A percentile compares a stretch with the other conserved stretches of the same genome.
Evolutionary conservation across 495 filamentous ascomycete genomes (phyloP).

Genomic region (Neurospora cerealis): DNA sequence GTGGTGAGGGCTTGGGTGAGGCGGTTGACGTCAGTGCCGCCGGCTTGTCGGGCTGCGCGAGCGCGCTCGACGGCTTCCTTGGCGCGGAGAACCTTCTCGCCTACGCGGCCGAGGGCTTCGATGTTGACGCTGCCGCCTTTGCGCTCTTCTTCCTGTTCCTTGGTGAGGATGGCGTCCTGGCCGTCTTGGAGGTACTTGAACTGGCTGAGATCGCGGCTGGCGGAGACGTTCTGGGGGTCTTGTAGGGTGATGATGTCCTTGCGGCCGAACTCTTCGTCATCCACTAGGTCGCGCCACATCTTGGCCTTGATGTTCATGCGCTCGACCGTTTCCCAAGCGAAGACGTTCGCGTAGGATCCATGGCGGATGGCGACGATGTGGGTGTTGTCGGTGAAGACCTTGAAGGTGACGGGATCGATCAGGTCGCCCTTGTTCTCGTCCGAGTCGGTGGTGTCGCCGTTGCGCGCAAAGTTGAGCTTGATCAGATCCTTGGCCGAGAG

Average conservation of each 20-base stretch:
- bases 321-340: slow-evolving; percentile 90
- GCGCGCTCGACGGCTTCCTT: slow-evolving; percentile 83
- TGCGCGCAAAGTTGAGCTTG: slow-evolving; percentile 84
- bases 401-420: slow-evolving; percentile 94
- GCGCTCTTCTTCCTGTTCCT: slow-evolving; percentile 39
- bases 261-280: slow-evolving; percentile 75
- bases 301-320: slow-evolving; percentile 95
- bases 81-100: slow-evolving; percentile 84
- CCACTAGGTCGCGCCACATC: slow-evolving; percentile 88
- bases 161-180: slow-evolving; percentile 51
- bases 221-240: slow-evolving; percentile 80
- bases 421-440: slow-evolving; percentile 58
- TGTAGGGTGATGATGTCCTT: slow-evolving; percentile 95
- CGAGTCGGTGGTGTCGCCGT: slow-evolving; percentile 52
- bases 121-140: slow-evolving; percentile 60
- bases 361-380: slow-evolving; percentile 86
- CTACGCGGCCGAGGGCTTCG: slow-evolving; percentile 61
- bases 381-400: slow-evolving; percentile 95
- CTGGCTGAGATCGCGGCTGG: slow-evolving; percentile 68
- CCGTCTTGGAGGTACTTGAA: slow-evolving; percentile 91
- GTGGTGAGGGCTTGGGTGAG: slow-evolving; percentile 29
- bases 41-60: slow-evolving; percentile 40
- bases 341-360: slow-evolving; percentile 76
- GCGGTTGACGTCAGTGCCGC: slow-evolving; percentile 41
- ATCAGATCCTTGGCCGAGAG: slow-evolving; percentile 76